Conservation (phyloP, 1,139 yeast genomes). For the Yamadazyma sp. region DNA sequence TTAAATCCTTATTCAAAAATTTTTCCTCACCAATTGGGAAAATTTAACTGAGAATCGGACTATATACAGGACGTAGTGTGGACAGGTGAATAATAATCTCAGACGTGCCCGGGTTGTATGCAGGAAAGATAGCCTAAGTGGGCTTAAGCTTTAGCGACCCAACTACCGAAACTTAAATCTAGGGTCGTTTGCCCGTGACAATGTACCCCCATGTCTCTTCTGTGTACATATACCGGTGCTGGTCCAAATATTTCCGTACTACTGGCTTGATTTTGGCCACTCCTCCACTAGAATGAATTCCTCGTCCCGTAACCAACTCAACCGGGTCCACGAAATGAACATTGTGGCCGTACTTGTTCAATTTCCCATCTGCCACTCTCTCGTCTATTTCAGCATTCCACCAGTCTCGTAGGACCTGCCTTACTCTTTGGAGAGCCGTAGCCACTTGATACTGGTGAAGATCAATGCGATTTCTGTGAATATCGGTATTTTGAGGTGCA, state of each 20-base stretch:
- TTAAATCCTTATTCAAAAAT: slow-evolving; percentile 1
- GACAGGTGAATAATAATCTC: neutral
- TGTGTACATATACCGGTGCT: slow-evolving; percentile 35
- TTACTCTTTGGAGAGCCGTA: slow-evolving; percentile 40
- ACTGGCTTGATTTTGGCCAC: slow-evolving; percentile 41
- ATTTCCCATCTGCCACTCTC: slow-evolving; percentile 40
- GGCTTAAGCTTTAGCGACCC: neutral
- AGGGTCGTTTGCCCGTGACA: slow-evolving; percentile 34
- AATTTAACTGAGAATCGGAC: neutral
- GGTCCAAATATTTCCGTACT: slow-evolving; percentile 35
- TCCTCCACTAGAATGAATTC: slow-evolving; percentile 59
- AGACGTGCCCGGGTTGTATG: neutral
- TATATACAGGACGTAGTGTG: neutral
- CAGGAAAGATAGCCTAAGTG: neutral
- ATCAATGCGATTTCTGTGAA: slow-evolving; percentile 45
- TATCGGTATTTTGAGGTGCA: neutral
- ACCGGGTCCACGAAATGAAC: slow-evolving; percentile 39
- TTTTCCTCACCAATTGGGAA: slow-evolving; percentile 1
- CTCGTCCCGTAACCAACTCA: slow-evolving; percentile 57
- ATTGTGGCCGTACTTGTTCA: slow-evolving; percentile 27
- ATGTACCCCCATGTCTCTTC: slow-evolving; percentile 47
- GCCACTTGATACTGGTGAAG: slow-evolving; percentile 50
- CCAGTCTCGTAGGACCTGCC: slow-evolving; percentile 44
- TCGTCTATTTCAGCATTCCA: slow-evolving; percentile 49
- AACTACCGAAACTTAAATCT: neutral